Percentiles rank a stretch among this genome's conserved stretches.
Evolutionary conservation across 192 early-diverging fungal genomes (phyloP).

Genomic region (Linnemannia schmuckeri): DNA sequence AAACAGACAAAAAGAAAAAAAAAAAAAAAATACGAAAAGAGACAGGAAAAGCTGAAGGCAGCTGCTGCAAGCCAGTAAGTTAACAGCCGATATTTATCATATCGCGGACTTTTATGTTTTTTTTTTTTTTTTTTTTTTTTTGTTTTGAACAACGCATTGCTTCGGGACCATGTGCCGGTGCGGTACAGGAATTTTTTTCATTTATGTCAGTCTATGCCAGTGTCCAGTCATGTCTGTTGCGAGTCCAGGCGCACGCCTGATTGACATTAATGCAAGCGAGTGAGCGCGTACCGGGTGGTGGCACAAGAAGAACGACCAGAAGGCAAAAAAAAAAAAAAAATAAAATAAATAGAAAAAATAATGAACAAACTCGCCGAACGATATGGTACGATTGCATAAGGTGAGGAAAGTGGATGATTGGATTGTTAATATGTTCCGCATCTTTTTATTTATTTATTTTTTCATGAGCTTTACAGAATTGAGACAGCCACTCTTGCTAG

Average conservation of each 20-base stretch:
- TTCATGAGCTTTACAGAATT: neutral
- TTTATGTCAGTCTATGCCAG: neutral
- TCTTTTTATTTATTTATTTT: neutral
- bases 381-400: neutral
- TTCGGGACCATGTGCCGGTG: neutral
- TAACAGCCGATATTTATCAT: neutral
- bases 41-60: neutral
- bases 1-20: neutral
- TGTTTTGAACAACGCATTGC: neutral
- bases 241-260: slow-evolving; percentile 6
- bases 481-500: neutral
- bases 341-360: neutral
- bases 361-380: neutral
- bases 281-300: neutral
- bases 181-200: neutral
- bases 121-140: neutral
- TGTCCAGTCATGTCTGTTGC: neutral
- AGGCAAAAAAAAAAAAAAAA: neutral
- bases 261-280: neutral
- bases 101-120: neutral
- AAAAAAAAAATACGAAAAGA: neutral
- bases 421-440: neutral
- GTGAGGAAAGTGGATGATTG: neutral
- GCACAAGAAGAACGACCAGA: slow-evolving; percentile 1
- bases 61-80: neutral